Percentiles rank a stretch among this genome's conserved stretches.
Evolutionary conservation across 2,329 filamentous ascomycete species (phyloP).

Genomic region (Conoideocrella luteorostrata): DNA sequence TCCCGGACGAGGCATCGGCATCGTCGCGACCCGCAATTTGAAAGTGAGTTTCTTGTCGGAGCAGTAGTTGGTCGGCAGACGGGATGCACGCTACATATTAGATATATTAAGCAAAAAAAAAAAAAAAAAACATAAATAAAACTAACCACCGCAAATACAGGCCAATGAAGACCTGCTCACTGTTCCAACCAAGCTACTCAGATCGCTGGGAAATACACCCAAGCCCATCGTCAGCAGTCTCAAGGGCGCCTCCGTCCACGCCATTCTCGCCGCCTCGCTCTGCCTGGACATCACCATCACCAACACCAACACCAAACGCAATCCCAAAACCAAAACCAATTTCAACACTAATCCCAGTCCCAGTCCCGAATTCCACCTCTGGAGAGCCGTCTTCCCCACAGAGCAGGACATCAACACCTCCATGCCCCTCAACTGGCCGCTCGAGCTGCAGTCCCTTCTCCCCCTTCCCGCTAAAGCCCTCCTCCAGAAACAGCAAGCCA

Average conservation of each 20-base stretch:
- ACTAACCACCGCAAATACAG: conserved; percentile 18
- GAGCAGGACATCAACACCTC: conserved; percentile 46
- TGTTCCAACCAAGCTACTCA: conserved; percentile 57
- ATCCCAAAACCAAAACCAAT: too few relatives aligned
- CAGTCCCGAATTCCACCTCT: conserved; percentile 45
- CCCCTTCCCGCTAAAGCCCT: conserved; percentile 36
- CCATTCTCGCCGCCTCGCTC: conserved; percentile 64
- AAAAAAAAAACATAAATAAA: background rate
- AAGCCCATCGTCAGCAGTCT: conserved; percentile 44
- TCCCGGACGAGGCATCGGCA: conserved; percentile 68
- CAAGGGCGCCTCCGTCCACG: conserved; percentile 55
- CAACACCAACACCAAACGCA: too few relatives aligned
- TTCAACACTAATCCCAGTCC: too few relatives aligned
- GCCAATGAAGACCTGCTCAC: conserved; percentile 51
- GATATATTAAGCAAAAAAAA: background rate
- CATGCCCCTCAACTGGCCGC: conserved; percentile 43
- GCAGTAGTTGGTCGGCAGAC: background rate
- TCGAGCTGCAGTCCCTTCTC: conserved; percentile 35
- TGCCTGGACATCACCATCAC: conserved; percentile 45
- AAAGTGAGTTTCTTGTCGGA: conserved; percentile 39
- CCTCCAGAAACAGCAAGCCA: conserved; percentile 45
- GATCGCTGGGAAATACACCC: conserved; percentile 57
- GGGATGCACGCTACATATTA: too few relatives aligned
- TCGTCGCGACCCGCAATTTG: conserved; percentile 62
- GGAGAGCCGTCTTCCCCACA: conserved; percentile 63